Conservation (phyloP, 306 rosid species). For the Parietaria judaica region DNA sequence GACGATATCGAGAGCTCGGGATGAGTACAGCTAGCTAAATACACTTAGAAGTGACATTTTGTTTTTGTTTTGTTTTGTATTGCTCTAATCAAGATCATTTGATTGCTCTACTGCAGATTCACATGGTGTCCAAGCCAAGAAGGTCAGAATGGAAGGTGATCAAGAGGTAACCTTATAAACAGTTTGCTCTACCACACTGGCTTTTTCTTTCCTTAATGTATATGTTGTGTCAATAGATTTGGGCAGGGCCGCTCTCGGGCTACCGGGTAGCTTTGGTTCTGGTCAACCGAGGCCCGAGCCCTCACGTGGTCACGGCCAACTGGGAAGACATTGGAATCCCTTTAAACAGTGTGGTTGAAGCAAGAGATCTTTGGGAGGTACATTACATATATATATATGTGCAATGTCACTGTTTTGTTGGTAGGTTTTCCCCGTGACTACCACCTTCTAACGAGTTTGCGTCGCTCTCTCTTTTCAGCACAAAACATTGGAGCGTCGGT, state of each 20-base stretch:
- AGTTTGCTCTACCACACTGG: neutral
- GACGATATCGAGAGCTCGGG: too few relatives aligned
- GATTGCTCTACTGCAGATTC: slow-evolving; percentile 38
- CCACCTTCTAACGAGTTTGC: slow-evolving; percentile 8
- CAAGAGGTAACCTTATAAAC: slow-evolving; percentile 40
- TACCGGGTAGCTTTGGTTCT: slow-evolving; percentile 61
- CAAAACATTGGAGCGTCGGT: slow-evolving; percentile 46
- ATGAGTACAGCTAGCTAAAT: too few relatives aligned
- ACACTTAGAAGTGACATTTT: too few relatives aligned
- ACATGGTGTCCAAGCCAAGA: slow-evolving; percentile 78
- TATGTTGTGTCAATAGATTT: slow-evolving; percentile 38
- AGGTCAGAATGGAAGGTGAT: slow-evolving; percentile 85
- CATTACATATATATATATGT: too few relatives aligned
- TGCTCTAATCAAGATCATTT: neutral
- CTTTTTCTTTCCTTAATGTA: neutral
- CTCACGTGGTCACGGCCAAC: slow-evolving; percentile 31
- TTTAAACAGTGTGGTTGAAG: slow-evolving; percentile 42
- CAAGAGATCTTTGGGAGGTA: slow-evolving; percentile 96
- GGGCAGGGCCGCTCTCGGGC: slow-evolving; percentile 91
- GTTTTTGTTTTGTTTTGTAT: neutral
- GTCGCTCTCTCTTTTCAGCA: slow-evolving; percentile 44
- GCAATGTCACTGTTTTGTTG: neutral
- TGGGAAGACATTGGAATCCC: slow-evolving; percentile 96
- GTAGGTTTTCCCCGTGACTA: neutral
- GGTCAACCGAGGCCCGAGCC: slow-evolving; percentile 51